phyloP scores from a whole-genome alignment of 1,139 yeast genomes.

The Hyphopichia buzzinii region DNA sequence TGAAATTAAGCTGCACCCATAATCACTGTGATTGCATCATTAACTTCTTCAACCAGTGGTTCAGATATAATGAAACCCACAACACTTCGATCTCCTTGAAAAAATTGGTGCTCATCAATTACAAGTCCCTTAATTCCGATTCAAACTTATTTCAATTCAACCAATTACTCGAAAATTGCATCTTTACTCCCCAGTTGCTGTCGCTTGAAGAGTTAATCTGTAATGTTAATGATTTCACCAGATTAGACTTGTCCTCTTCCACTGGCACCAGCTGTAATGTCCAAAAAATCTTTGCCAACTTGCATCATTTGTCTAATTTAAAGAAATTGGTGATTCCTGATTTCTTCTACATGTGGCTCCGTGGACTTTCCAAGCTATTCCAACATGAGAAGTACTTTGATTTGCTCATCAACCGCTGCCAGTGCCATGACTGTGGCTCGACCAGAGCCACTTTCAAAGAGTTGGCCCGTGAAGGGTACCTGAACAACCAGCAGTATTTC shows the following conservation, averaged over 20 bases:
- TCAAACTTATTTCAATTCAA: conserved; percentile 22
- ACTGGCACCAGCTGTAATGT: conserved; percentile 4
- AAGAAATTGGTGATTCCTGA: conserved; percentile 21
- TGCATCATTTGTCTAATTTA: conserved; percentile 11
- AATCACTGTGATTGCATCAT: conserved; percentile 18
- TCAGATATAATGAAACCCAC: conserved; percentile 5
- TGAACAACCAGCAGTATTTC: conserved; percentile 12
- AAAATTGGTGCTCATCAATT: conserved; percentile 21
- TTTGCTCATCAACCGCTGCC: conserved; percentile 19
- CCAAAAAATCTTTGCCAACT: conserved; percentile 7
- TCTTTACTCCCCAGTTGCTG: conserved; percentile 10
- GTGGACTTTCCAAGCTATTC: conserved; percentile 12
- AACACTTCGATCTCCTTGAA: conserved; percentile 11
- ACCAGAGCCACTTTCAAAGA: conserved; percentile 15
- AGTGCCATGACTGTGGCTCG: conserved; percentile 16
- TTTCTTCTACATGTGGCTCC: conserved; percentile 24
- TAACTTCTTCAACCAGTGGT: conserved; percentile 19
- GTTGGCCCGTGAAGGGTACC: conserved; percentile 16
- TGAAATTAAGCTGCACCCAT: conserved; percentile 22
- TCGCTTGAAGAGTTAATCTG: conserved; percentile 17
- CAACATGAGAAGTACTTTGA: conserved; percentile 12
- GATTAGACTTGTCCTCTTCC: conserved; percentile 9
- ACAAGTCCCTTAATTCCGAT: conserved; percentile 18
- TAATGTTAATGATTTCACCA: conserved; percentile 22
- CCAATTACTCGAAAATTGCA: conserved; percentile 12